phyloP scores from a whole-genome alignment of 495 filamentous ascomycete species.

The Penicillium nucicola region DNA sequence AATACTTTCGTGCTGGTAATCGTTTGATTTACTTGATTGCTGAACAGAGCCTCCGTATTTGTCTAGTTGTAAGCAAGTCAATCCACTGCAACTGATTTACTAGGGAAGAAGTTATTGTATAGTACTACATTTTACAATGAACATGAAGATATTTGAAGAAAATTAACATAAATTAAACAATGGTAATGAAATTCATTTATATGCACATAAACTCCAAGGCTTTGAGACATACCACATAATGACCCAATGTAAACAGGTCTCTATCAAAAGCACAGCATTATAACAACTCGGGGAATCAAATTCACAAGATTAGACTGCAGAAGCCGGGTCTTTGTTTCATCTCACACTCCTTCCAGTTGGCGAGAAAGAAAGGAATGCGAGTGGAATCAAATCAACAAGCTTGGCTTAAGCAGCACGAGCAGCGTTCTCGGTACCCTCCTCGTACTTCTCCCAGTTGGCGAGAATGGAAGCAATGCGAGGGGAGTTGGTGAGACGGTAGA shows the following conservation, averaged over 20 bases:
- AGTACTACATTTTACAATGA: too few species aligned
- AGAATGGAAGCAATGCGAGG: constrained; percentile 87
- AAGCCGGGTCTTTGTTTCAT: too few species aligned
- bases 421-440: constrained; percentile 39
- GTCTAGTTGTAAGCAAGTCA: too few species aligned
- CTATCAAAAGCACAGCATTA: constrained; percentile 23
- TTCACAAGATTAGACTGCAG: constrained; percentile 6
- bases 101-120: too few species aligned
- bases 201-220: constrained; percentile 8
- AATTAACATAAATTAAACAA: not conserved
- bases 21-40: too few species aligned
- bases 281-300: constrained; percentile 19
- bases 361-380: too few species aligned
- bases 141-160: not conserved
- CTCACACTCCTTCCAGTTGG: too few species aligned
- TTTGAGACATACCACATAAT: constrained; percentile 29
- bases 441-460: constrained; percentile 77
- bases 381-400: too few species aligned
- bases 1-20: too few species aligned
- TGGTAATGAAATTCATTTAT: constrained; percentile 4
- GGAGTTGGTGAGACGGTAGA: constrained; percentile 88
- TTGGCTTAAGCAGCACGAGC: constrained; percentile 10
- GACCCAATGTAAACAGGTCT: constrained; percentile 20
- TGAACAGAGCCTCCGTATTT: too few species aligned
- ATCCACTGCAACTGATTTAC: too few species aligned